Percentiles rank a stretch among this genome's conserved stretches.
phyloP scores from a whole-genome alignment of 2,329 filamentous ascomycete species.

The Aureobasidium melanogenum region DNA sequence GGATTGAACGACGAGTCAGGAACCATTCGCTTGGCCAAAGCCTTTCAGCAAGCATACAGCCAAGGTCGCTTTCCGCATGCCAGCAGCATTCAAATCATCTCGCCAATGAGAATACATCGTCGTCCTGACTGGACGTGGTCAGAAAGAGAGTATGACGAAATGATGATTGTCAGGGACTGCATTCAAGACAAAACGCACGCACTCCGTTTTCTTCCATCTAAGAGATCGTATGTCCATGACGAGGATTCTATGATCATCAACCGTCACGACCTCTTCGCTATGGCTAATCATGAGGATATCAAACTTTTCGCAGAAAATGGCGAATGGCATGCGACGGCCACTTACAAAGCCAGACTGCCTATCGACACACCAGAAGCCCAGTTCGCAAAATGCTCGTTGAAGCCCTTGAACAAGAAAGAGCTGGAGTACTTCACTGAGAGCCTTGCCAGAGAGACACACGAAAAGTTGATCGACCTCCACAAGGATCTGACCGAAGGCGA shows the following conservation, averaged over 20 bases:
- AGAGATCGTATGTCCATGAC: background rate
- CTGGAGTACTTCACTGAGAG: background rate
- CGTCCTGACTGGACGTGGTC: background rate
- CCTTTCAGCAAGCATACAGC: background rate
- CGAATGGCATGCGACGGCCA: background rate
- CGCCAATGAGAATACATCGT: background rate
- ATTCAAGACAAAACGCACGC: background rate
- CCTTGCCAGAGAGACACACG: background rate
- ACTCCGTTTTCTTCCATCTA: background rate
- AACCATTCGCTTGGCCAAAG: background rate
- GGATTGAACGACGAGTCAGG: background rate
- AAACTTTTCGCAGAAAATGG: background rate
- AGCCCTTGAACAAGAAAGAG: background rate
- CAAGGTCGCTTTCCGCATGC: background rate
- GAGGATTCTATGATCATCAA: background rate
- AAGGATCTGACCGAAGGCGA: background rate
- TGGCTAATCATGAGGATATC: background rate
- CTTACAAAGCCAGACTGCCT: background rate
- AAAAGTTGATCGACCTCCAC: background rate
- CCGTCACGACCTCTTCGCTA: background rate
- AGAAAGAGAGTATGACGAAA: background rate
- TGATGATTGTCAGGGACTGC: background rate
- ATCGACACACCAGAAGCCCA: background rate
- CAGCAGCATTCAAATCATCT: background rate
- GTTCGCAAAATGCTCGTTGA: background rate